Evolutionary conservation across 2,329 filamentous ascomycete species (phyloP).

Genomic region (Fusarium siculi): DNA sequence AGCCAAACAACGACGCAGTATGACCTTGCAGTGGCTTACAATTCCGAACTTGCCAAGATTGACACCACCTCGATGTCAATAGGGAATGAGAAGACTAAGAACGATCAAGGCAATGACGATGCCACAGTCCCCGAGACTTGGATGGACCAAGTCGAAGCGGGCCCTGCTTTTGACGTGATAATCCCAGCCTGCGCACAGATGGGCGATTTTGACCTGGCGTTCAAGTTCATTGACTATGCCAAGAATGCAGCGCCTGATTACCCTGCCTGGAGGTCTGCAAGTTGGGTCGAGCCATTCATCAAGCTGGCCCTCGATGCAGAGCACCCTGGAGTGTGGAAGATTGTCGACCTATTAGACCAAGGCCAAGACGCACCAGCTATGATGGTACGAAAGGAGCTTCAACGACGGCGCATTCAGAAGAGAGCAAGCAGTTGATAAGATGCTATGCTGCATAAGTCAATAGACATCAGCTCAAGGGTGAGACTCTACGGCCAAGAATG

Average conservation of each 20-base stretch:
- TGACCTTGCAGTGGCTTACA: slow-evolving; percentile 47
- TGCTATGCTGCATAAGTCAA: background rate
- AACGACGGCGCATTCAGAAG: slow-evolving; percentile 39
- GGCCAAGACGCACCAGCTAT: slow-evolving; percentile 30
- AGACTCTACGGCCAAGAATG: background rate
- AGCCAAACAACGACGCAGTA: slow-evolving; percentile 38
- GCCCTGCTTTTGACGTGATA: slow-evolving; percentile 40
- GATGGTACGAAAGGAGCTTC: slow-evolving; percentile 42
- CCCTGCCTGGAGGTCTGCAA: slow-evolving; percentile 18
- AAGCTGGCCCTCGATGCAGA: slow-evolving; percentile 43
- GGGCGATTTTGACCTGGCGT: slow-evolving; percentile 49
- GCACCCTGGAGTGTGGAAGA: slow-evolving; percentile 48
- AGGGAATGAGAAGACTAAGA: background rate
- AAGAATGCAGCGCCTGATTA: background rate
- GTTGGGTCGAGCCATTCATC: slow-evolving; percentile 47
- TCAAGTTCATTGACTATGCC: slow-evolving; percentile 43
- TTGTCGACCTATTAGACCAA: slow-evolving; percentile 46
- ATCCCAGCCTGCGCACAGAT: slow-evolving; percentile 45
- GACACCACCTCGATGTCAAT: background rate
- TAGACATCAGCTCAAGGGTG: background rate
- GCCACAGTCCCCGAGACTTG: slow-evolving; percentile 2
- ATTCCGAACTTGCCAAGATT: slow-evolving; percentile 29
- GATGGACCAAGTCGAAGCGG: slow-evolving; percentile 18
- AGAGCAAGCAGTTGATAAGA: background rate
- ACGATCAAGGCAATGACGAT: slow-evolving; percentile 8